Evolutionary conservation across 805 yeast species (phyloP).

Genomic region (Sugiyamaella lignohabitans): DNA sequence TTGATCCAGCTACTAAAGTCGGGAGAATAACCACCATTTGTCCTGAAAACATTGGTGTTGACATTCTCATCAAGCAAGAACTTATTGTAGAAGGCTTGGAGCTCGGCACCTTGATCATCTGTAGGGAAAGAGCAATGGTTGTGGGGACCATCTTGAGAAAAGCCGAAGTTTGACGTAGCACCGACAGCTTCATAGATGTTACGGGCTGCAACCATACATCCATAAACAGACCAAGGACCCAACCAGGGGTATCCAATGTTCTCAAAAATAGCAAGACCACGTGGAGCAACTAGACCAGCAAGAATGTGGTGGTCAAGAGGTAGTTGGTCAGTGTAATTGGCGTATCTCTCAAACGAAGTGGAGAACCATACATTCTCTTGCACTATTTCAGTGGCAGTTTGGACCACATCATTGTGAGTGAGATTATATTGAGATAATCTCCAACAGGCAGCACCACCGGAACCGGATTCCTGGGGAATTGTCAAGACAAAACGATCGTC

Average conservation of each 20-base stretch:
- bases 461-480: constrained; percentile 3
- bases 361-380: constrained; percentile 3
- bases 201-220: constrained; percentile 1
- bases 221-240: constrained; percentile 2
- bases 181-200: constrained; percentile 2
- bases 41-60: constrained; percentile 2
- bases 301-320: constrained; percentile 3
- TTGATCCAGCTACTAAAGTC: not conserved
- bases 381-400: constrained; percentile 3
- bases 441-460: constrained; percentile 4
- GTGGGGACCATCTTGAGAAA: constrained; percentile 6
- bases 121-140: constrained; percentile 2
- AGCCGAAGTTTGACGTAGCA: not conserved
- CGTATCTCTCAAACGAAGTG: constrained; percentile 1
- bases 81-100: constrained; percentile 2
- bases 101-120: constrained; percentile 1
- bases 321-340: constrained; percentile 2
- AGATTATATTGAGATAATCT: constrained; percentile 1
- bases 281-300: constrained; percentile 5
- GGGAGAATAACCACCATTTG: not conserved
- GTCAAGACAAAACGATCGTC: constrained; percentile 1
- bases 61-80: constrained; percentile 1
- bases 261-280: constrained; percentile 1
- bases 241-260: constrained; percentile 3
- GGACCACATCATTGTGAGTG: not conserved